These are phyloP conservation scores for Colletotrichum gloeosporioides DNA, from an alignment of 2,329 filamentous ascomycete genomes.

Conservation along the genomic window DNA sequence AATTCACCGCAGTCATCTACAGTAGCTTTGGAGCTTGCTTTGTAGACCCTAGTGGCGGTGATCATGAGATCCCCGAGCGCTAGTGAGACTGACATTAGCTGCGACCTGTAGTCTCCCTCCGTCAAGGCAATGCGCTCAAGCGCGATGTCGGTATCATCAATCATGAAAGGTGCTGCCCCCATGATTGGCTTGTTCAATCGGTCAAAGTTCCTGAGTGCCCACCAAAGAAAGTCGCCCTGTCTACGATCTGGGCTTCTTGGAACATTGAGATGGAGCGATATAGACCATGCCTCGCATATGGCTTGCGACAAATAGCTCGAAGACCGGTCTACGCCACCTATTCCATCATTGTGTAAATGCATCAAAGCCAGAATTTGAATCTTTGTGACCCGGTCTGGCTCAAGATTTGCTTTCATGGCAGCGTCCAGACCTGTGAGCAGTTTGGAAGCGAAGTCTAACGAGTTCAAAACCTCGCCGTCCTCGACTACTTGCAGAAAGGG, in stretches of 20 bases:
- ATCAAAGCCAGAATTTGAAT: constrained; percentile 29
- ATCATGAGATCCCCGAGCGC: constrained; percentile 23
- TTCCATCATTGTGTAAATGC: constrained; percentile 29
- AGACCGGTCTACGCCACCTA: constrained; percentile 26
- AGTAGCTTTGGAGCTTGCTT: constrained; percentile 17
- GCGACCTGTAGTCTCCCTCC: constrained; percentile 8
- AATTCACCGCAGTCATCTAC: constrained; percentile 19
- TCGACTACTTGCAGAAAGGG: constrained; percentile 25
- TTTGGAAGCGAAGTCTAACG: constrained; percentile 22
- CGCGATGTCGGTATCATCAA: constrained; percentile 25
- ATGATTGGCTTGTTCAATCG: constrained; percentile 27
- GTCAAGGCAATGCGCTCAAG: background rate
- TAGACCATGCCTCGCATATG: constrained; percentile 29
- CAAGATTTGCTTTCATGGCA: constrained; percentile 28
- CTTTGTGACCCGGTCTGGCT: constrained; percentile 26
- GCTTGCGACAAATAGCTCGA: constrained; percentile 27
- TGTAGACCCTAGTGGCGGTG: constrained; percentile 24
- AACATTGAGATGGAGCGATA: constrained; percentile 25
- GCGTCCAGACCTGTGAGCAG: constrained; percentile 27
- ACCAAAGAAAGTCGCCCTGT: constrained; percentile 23
- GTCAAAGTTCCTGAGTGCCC: constrained; percentile 24
- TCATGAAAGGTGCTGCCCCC: constrained; percentile 25
- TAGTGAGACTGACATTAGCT: constrained; percentile 16
- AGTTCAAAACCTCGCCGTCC: constrained; percentile 16
- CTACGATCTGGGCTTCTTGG: constrained; percentile 20